Evolutionary conservation across 805 yeast genomes (phyloP), one percentile per base, ranked within the genome.

Genomic region (Kluyveromyces dobzhanskii): DNA sequence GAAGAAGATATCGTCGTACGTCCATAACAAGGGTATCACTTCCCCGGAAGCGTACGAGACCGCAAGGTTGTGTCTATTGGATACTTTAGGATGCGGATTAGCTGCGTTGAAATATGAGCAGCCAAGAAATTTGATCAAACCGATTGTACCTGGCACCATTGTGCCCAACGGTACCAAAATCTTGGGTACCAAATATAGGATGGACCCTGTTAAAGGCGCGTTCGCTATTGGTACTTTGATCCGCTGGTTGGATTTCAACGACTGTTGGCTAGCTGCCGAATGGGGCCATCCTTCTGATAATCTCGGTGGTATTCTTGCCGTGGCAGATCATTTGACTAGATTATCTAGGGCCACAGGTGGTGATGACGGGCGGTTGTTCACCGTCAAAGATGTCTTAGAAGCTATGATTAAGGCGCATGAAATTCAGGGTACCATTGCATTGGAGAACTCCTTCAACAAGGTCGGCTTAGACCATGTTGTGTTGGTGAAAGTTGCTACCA

Each of bases 271-370:
- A 30, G 81, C 80, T 35, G 79, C 78, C n/a, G 80, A 76, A 54
- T 75, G 81, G 80, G 81, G 81, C 3, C 81, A 75, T 54, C 81
- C 80, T 17, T 70, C 77, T 24, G 81, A 75, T 50, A 75, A 75
- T 54, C 49, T 75, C 37, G 80, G 80, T 34, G 76, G 77, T 37
- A 73, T 75, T 42, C 54, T 75, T 11, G 76, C 80, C 1, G 75
- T 76, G 25, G 71, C 79, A 24, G 80, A 75, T 55, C 66, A 72
- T 61, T 62, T 70, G 41, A 69, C 76, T 38, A 65, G 80, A 45
- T 50, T 62, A 17, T 55, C 64, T 38, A 66, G 65, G 48, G 63
- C 66, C 13, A 60, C 65, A 24, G 54, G 55, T 27, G 67, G 65
- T 17, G 55, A 54, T 33, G 49, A 51, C 18, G 76, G 75, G 21